Evolutionary conservation across 2,329 filamentous ascomycete genomes (phyloP), one percentile per base, ranked within the genome.

Genomic region (Ceratocystis cacaofunesta): DNA sequence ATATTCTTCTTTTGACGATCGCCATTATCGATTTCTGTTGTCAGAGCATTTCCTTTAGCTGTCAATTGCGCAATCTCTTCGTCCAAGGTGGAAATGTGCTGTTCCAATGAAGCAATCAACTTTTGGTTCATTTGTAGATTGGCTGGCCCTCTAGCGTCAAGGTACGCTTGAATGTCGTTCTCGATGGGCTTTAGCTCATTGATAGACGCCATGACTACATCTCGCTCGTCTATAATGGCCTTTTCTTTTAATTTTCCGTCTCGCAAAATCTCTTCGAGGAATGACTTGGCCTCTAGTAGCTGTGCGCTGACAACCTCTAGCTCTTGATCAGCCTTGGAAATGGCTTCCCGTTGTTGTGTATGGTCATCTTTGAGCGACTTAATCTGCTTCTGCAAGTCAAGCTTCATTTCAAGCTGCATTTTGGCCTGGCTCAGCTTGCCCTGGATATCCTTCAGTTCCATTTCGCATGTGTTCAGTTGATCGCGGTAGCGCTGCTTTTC

Each of bases 1-100:
- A 99, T 96, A 69, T 89, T 91, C 70, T 89, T 87, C 76, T 91
- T 92, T 65, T 86, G 92, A 67, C 86, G 85, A 69, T 92, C 88
- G 66, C 89, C 88, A 71, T 91, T 90, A 70, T 85, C 84, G 63
- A 92, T 82, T 63, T 90, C 86, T 61, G 88, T 83, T 69, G 88
- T 87, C 62, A 96, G 81, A 70, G 86, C 85, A 74, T 95, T 94
- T 68, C 89, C 85, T 65, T 87, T 82, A 28, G 82, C 79, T 1
- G 85, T 87, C 63, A 94, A 77, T 58, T 84, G 78, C 12, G 77
- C 77, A 71, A 89, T 85, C 69, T 94, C 88, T 19, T 77, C 78
- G 70, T 95, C 88, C 15, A 87, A 78, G 19, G 78, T 78, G 48
- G 78, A 74, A 65, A 94, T 86, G 28, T 85, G 80, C 68, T 80